Conservation (phyloP, 257 asterid species). For the Capsicum rhomboideum region DNA sequence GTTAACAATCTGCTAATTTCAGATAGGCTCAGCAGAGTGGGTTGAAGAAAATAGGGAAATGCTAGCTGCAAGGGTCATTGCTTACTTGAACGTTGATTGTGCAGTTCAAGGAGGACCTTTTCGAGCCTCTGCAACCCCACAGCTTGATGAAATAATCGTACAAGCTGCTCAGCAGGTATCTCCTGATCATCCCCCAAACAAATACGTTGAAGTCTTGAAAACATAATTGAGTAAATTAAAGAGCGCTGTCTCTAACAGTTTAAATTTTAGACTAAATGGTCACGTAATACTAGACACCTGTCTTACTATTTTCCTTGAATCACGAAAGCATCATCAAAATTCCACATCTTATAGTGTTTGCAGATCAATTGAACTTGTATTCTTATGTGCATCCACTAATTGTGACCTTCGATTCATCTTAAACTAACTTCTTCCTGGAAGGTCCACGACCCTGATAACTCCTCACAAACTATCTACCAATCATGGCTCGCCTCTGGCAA, state of each 20-base stretch:
- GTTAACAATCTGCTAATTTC: conserved; percentile 3
- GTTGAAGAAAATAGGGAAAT: conserved; percentile 86
- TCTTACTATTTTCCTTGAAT: not conserved
- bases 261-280: not conserved
- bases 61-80: conserved; percentile 57
- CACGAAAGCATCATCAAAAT: not conserved
- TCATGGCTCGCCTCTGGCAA: conserved; percentile 57
- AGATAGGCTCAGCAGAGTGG: conserved; percentile 91
- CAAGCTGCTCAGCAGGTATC: conserved; percentile 64
- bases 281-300: not conserved
- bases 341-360: not conserved
- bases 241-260: too few species aligned
- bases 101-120: conserved; percentile 70
- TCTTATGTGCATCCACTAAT: not conserved
- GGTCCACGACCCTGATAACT: conserved; percentile 77
- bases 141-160: conserved; percentile 61
- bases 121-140: conserved; percentile 69
- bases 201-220: not conserved
- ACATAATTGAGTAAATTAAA: too few species aligned
- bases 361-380: not conserved
- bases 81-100: conserved; percentile 71
- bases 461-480: conserved; percentile 71
- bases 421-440: conserved; percentile 7
- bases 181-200: not conserved
- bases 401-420: not conserved